Percentiles rank a stretch among this genome's conserved stretches.
phyloP scores from a whole-genome alignment of 2,329 filamentous ascomycete genomes.

The Aulographum hederae region DNA sequence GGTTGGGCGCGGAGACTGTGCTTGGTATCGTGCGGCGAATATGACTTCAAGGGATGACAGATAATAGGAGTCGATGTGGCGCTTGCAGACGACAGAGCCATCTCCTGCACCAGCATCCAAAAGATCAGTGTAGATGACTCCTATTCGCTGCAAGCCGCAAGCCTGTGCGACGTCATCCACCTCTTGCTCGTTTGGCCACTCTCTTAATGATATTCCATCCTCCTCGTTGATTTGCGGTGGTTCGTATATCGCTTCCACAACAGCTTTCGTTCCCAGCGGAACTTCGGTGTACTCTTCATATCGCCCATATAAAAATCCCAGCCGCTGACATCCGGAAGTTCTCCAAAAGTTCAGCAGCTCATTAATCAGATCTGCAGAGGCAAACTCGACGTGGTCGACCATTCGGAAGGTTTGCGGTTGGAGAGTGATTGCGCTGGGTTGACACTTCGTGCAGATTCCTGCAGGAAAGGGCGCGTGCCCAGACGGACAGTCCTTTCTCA shows the following conservation, averaged over 20 bases:
- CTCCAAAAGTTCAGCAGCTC: slow-evolving; percentile 87
- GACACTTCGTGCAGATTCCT: slow-evolving; percentile 95
- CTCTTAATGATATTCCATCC: slow-evolving; percentile 69
- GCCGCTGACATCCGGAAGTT: slow-evolving; percentile 60
- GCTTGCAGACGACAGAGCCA: slow-evolving; percentile 81
- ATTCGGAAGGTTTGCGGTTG: slow-evolving; percentile 89
- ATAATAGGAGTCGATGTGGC: slow-evolving; percentile 88
- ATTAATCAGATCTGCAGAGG: slow-evolving; percentile 68
- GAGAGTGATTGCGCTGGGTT: slow-evolving; percentile 88
- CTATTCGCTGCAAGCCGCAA: slow-evolving; percentile 76
- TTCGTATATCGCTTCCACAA: slow-evolving; percentile 95
- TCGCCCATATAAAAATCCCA: slow-evolving; percentile 81
- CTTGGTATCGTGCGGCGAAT: slow-evolving; percentile 77
- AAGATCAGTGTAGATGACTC: slow-evolving; percentile 89
- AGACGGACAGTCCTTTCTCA: slow-evolving; percentile 74
- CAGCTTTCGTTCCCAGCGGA: slow-evolving; percentile 81
- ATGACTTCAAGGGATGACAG: slow-evolving; percentile 81
- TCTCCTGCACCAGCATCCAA: slow-evolving; percentile 65
- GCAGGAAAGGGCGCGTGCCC: slow-evolving; percentile 89
- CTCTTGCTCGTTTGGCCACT: slow-evolving; percentile 72
- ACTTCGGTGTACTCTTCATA: slow-evolving; percentile 87
- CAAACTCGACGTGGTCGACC: slow-evolving; percentile 97
- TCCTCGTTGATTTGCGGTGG: slow-evolving; percentile 77
- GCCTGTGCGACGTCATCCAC: slow-evolving; percentile 63
- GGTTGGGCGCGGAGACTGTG: slow-evolving; percentile 69